These are phyloP conservation scores for Asterophora parasitica DNA, from an alignment of 768 basidiomycete genomes.

Conservation along the genomic window DNA sequence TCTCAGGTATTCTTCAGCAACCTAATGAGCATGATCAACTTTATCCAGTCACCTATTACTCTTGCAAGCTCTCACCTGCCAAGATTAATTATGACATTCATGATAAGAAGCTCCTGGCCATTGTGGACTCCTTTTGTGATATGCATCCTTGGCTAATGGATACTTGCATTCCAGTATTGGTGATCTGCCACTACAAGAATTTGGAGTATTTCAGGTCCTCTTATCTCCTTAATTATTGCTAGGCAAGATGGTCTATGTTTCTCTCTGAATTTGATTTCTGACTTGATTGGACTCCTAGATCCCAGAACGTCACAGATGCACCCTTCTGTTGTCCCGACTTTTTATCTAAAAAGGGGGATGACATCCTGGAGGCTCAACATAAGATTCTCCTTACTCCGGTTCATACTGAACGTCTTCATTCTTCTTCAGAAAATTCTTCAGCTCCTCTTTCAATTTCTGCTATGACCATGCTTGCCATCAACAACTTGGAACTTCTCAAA, in stretches of 20 bases:
- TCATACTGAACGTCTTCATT: no score
- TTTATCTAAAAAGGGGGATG: not conserved
- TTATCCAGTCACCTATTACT: slow-evolving; percentile 36
- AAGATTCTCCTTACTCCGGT: no score
- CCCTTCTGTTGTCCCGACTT: not conserved
- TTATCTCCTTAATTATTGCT: slow-evolving; percentile 35
- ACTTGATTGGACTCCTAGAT: not conserved
- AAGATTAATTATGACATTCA: slow-evolving; percentile 46
- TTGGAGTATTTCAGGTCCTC: slow-evolving; percentile 40
- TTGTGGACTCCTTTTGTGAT: slow-evolving; percentile 33
- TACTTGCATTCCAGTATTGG: slow-evolving; percentile 17
- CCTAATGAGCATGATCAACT: slow-evolving; percentile 19
- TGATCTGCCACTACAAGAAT: slow-evolving; percentile 33
- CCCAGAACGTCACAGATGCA: not conserved
- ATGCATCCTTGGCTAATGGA: slow-evolving; percentile 29
- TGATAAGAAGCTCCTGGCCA: slow-evolving; percentile 48
- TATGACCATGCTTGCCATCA: no score
- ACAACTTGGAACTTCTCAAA: no score
- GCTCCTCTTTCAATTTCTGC: no score
- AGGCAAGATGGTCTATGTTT: slow-evolving; percentile 41
- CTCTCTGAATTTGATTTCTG: slow-evolving; percentile 31
- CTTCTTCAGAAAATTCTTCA: no score
- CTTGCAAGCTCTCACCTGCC: slow-evolving; percentile 26
- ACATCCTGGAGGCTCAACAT: no score
- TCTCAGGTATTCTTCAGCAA: slow-evolving; percentile 28